phyloP scores from a whole-genome alignment of 805 yeast species.

The Metschnikowia vanudenii region DNA sequence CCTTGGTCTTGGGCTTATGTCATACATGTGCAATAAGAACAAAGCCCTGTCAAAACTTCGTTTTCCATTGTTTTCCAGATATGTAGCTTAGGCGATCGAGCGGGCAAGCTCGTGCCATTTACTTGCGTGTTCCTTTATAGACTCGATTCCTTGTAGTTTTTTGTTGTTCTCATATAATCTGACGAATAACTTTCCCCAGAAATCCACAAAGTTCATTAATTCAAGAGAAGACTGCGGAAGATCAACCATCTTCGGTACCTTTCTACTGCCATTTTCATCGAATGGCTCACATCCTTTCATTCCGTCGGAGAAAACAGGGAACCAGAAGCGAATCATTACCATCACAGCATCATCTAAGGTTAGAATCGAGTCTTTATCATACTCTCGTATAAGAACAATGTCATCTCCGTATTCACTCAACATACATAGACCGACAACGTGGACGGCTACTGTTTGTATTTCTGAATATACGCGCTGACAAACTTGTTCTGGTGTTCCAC shows the following conservation, averaged over 20 bases:
- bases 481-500: not conserved
- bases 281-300: constrained; percentile 30
- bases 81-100: not conserved
- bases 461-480: constrained; percentile 38
- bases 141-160: constrained; percentile 1
- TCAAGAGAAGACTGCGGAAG: constrained; percentile 12
- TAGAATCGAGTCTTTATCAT: constrained; percentile 33
- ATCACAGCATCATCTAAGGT: constrained; percentile 44
- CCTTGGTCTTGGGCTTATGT: no score
- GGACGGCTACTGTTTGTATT: constrained; percentile 37
- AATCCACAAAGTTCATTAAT: constrained; percentile 41
- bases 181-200: constrained; percentile 51
- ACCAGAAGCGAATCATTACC: constrained; percentile 35
- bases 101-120: constrained; percentile 9
- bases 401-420: constrained; percentile 57
- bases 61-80: no score
- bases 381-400: constrained; percentile 46
- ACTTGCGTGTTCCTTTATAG: not conserved
- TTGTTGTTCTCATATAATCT: constrained; percentile 14
- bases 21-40: no score
- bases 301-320: constrained; percentile 56
- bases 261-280: constrained; percentile 14
- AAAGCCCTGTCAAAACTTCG: no score
- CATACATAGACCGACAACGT: constrained; percentile 53
- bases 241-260: constrained; percentile 17